A percentile compares a stretch with the other conserved stretches of the same genome.
Conservation (phyloP, 768 basidiomycete genomes). For the Agrocybe chaxingu region DNA sequence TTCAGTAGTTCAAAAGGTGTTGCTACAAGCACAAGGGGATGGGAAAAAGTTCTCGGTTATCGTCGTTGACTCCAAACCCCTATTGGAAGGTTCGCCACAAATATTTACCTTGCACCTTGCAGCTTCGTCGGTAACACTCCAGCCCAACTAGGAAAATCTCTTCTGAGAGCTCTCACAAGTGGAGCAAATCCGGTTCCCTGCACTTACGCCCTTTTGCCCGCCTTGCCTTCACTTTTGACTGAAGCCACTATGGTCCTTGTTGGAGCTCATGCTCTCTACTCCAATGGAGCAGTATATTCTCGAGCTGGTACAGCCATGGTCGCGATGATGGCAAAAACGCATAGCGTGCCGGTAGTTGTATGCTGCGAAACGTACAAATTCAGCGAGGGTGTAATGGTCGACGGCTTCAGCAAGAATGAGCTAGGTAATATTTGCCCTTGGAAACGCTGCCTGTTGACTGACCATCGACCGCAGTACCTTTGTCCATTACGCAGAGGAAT, state of each 20-base stretch:
- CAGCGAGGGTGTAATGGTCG: constrained; percentile 86
- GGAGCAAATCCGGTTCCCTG: constrained; percentile 66
- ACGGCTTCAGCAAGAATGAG: constrained; percentile 96
- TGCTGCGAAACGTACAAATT: constrained; percentile 99
- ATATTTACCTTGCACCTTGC: background rate
- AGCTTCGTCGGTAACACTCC: constrained; percentile 1
- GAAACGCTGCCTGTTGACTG: background rate
- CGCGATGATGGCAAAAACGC: constrained; percentile 91
- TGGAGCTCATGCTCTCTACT: constrained; percentile 91
- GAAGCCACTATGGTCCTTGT: constrained; percentile 84
- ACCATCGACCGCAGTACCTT: constrained; percentile 28
- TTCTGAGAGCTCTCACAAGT: constrained; percentile 67
- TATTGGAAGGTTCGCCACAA: constrained; percentile 70
- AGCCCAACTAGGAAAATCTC: constrained; percentile 60
- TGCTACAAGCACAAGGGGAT: constrained; percentile 71
- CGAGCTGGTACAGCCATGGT: constrained; percentile 94
- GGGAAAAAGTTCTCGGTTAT: constrained; percentile 86
- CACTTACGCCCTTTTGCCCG: constrained; percentile 89
- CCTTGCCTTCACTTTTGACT: constrained; percentile 74
- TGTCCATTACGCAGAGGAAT: constrained; percentile 26
- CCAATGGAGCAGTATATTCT: constrained; percentile 92
- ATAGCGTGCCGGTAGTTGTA: constrained; percentile 89
- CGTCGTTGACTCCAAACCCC: constrained; percentile 91
- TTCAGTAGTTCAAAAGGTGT: constrained; percentile 88
- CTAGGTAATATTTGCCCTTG: constrained; percentile 54